Base-by-base conservation (phyloP, 129 eudicot species). In the Chrysanthemum makinoi region DNA sequence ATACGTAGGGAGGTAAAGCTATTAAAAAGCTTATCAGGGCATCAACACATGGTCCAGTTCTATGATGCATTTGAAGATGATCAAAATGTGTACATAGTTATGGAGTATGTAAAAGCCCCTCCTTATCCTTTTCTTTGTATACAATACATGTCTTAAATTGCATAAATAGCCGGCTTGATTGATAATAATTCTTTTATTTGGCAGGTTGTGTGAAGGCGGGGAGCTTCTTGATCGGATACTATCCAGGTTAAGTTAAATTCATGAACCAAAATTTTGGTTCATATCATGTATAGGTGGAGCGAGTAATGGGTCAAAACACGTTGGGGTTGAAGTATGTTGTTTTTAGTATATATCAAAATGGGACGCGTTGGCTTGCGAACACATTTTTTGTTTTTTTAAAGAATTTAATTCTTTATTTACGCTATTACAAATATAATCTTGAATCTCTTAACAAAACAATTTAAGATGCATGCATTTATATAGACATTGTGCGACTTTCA, bases 141-240 rank as follows among this genome's bases (percentile, higher is more conserved):
- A 22, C 33, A 50, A n/a, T 13, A 39, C 2, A 53, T 66, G 60
- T 30, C 7, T 56, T 0, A 8, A 8, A n/a, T 16, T 65, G 3
- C 33, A 16, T 63, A 0, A 35, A 58, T 19, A 22, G 24, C 1
- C 15, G 17, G 24, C 19, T 24, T 74, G 28, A 81, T 66, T 6
- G 49, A 70, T 72, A 39, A 75, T 9, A 2, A 30, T 67, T 43
- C 73, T 69, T 73, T 54, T 26, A 56, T 80, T 47, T 65, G 53
- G 75, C 90, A 94, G 98, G 65, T 78, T 94, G 74, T 94, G 98
- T 69, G 93, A 94, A 84, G 98, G 98, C 28, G 97, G 98, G 20
- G 98, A 94, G 85, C 86, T 94, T 61, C 85, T 95, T 14, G 97
- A 95, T 76, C 83, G 97, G 10, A 95, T 95, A 72, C 80, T 95